Percentiles rank a stretch among this genome's conserved stretches.
These are phyloP conservation scores for Solanum chmielewskii DNA, from an alignment of 257 asterid genomes.

Conservation along the genomic window DNA sequence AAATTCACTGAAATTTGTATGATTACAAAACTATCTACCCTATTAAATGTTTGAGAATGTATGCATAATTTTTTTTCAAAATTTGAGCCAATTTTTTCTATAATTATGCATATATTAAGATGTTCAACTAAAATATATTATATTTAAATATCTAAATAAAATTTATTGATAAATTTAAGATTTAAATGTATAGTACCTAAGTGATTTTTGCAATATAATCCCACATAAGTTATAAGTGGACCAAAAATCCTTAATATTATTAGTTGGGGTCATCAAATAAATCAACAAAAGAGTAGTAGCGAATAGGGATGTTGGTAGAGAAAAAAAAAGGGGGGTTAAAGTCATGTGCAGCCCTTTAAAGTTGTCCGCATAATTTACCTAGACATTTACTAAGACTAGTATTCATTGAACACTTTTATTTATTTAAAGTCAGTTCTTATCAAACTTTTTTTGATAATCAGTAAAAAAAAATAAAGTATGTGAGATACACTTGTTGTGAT, in stretches of 20 bases:
- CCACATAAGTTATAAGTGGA: not conserved
- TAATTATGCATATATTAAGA: not conserved
- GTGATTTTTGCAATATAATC: too few species aligned
- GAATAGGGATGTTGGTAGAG: not conserved
- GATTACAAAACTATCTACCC: not conserved
- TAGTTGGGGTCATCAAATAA: not conserved
- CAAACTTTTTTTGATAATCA: too few species aligned
- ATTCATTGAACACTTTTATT: too few species aligned
- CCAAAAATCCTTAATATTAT: not conserved
- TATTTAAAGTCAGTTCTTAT: too few species aligned
- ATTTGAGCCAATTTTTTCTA: not conserved
- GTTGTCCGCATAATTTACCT: too few species aligned
- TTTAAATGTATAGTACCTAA: not conserved
- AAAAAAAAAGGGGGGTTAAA: not conserved
- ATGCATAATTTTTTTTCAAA: not conserved
- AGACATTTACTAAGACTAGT: too few species aligned
- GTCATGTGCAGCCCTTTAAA: fast-evolving
- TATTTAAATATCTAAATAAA: too few species aligned
- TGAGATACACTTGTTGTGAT: too few species aligned
- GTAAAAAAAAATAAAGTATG: too few species aligned
- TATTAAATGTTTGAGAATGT: not conserved
- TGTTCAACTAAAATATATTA: not conserved
- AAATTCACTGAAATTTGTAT: not conserved
- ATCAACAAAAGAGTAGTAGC: not conserved
- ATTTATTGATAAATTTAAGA: not conserved